These are phyloP conservation scores for Pichia norvegensis DNA, from an alignment of 1,139 yeast species.

Conservation along the genomic window DNA sequence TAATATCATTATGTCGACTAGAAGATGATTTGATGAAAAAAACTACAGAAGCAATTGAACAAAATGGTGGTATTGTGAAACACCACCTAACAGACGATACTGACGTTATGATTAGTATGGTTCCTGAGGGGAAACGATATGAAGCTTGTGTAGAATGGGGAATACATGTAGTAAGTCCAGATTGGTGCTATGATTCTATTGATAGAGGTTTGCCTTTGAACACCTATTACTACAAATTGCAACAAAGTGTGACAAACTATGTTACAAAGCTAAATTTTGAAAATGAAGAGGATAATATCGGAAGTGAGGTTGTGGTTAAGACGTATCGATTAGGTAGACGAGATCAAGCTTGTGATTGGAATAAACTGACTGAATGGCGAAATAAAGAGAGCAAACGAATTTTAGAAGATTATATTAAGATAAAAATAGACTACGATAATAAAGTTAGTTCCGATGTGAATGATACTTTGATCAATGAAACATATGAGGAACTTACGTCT, in stretches of 20 bases:
- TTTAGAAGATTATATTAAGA: slow-evolving; percentile 9
- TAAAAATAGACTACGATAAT: neutral
- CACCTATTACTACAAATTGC: slow-evolving; percentile 37
- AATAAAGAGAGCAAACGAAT: slow-evolving; percentile 11
- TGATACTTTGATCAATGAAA: neutral
- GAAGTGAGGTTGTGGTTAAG: slow-evolving; percentile 19
- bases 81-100: slow-evolving; percentile 46
- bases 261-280: slow-evolving; percentile 11
- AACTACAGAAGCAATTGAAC: slow-evolving; percentile 34
- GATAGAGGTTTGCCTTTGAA: slow-evolving; percentile 53
- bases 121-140: slow-evolving; percentile 50
- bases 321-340: slow-evolving; percentile 24
- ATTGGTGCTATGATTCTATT: slow-evolving; percentile 63
- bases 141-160: slow-evolving; percentile 58
- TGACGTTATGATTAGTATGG: slow-evolving; percentile 47
- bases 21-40: slow-evolving; percentile 20
- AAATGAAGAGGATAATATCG: slow-evolving; percentile 22
- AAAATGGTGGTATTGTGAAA: slow-evolving; percentile 51
- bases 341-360: slow-evolving; percentile 51
- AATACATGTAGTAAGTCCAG: slow-evolving; percentile 62
- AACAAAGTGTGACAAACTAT: slow-evolving; percentile 10
- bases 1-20: slow-evolving; percentile 23
- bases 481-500: neutral
- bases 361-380: slow-evolving; percentile 28
- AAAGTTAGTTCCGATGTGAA: neutral